A percentile compares a stretch with the other conserved stretches of the same genome.
phyloP scores from a whole-genome alignment of 495 filamentous ascomycete species.

The Lasiosphaeris hirsuta region DNA sequence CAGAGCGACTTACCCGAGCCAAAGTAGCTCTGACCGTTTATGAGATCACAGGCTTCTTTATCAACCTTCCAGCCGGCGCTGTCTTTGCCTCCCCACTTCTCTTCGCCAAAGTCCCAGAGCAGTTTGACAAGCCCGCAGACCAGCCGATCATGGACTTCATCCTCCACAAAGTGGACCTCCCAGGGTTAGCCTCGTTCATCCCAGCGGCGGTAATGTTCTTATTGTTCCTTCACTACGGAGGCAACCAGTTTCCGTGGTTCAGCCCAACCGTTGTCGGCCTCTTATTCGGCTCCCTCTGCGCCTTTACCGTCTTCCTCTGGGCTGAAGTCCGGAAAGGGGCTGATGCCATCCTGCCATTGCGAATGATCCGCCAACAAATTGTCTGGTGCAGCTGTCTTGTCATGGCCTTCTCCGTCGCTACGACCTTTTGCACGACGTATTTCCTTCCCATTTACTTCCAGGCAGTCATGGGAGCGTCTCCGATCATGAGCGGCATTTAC shows the following conservation, averaged over 20 bases:
- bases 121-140: slow-evolving; percentile 21
- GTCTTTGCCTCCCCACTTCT: slow-evolving; percentile 33
- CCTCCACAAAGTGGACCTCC: slow-evolving; percentile 43
- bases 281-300: slow-evolving; percentile 44
- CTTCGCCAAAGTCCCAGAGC: slow-evolving; percentile 47
- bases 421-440: slow-evolving; percentile 19
- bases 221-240: slow-evolving; percentile 54
- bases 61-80: slow-evolving; percentile 34
- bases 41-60: slow-evolving; percentile 48
- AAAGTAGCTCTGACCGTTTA: background rate
- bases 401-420: slow-evolving; percentile 14
- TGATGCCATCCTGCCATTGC: slow-evolving; percentile 39
- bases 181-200: slow-evolving; percentile 49
- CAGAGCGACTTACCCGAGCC: background rate
- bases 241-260: slow-evolving; percentile 47
- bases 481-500: slow-evolving; percentile 49
- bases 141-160: slow-evolving; percentile 18
- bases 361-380: slow-evolving; percentile 23
- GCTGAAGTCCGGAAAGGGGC: slow-evolving; percentile 51
- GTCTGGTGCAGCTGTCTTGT: slow-evolving; percentile 30
- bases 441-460: slow-evolving; percentile 69
- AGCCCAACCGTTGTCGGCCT: slow-evolving; percentile 37
- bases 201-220: slow-evolving; percentile 47
- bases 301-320: slow-evolving; percentile 38
- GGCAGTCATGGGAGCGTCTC: slow-evolving; percentile 46